A percentile compares a stretch with the other conserved stretches of the same genome.
Evolutionary conservation across 1,139 yeast genomes (phyloP).

Genomic region (Suhomyces coccinellae): DNA sequence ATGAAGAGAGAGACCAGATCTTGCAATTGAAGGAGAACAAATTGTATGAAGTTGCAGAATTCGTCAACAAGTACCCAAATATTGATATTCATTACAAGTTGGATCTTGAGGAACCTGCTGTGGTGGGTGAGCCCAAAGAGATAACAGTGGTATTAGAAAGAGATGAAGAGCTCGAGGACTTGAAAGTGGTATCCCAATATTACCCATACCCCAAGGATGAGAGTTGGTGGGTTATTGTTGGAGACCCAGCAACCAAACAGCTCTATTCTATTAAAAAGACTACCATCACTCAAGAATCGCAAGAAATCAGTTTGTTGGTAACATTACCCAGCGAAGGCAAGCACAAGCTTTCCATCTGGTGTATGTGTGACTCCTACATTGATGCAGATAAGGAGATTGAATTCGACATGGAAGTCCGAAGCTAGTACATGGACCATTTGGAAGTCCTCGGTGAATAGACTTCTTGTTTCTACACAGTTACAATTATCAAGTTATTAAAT

Average conservation of each 20-base stretch:
- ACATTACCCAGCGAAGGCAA: slow-evolving; percentile 61
- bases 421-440: too few species aligned
- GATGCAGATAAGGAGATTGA: slow-evolving; percentile 85
- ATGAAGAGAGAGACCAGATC: slow-evolving; percentile 66
- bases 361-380: slow-evolving; percentile 85
- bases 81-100: slow-evolving; percentile 64
- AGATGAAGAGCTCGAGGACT: slow-evolving; percentile 75
- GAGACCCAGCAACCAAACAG: slow-evolving; percentile 59
- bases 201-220: slow-evolving; percentile 68
- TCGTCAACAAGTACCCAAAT: slow-evolving; percentile 88
- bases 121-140: slow-evolving; percentile 46
- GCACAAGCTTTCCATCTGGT: slow-evolving; percentile 70
- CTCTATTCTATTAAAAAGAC: slow-evolving; percentile 76
- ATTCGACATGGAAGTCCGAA: slow-evolving; percentile 46
- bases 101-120: slow-evolving; percentile 39
- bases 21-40: slow-evolving; percentile 55
- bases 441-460: too few species aligned
- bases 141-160: slow-evolving; percentile 60
- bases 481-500: too few species aligned
- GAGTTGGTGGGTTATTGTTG: slow-evolving; percentile 86
- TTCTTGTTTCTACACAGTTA: too few species aligned
- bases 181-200: slow-evolving; percentile 54
- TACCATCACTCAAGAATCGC: slow-evolving; percentile 52
- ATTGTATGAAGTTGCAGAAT: slow-evolving; percentile 68
- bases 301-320: slow-evolving; percentile 55